Percentiles rank a stretch among this genome's conserved stretches.
Evolutionary conservation across 1,284 basidiomycete genomes (phyloP).

Genomic region (Polyporus tsugae): DNA sequence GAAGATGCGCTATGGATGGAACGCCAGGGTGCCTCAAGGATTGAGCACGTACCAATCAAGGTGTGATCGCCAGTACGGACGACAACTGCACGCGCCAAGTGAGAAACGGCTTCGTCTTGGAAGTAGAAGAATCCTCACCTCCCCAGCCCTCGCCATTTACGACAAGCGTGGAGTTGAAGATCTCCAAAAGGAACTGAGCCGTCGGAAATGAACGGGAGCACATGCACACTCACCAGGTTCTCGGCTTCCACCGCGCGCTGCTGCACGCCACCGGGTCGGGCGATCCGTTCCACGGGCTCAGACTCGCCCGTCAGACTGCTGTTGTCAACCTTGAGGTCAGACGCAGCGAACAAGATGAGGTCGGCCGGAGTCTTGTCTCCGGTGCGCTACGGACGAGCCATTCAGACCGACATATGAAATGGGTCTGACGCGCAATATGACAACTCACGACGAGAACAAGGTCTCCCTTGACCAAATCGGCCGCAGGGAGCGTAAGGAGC

Average conservation of each 20-base stretch:
- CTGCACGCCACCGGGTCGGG: constrained; percentile 54
- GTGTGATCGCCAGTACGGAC: constrained; percentile 74
- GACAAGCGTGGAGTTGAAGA: constrained; percentile 72
- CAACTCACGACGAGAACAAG: constrained; percentile 64
- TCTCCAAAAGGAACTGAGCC: constrained; percentile 43
- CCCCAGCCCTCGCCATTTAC: constrained; percentile 77
- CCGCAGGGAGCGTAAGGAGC: constrained; percentile 64
- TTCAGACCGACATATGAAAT: not conserved
- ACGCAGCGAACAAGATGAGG: constrained; percentile 62
- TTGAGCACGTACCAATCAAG: constrained; percentile 56
- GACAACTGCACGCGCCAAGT: constrained; percentile 53
- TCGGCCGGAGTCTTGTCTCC: constrained; percentile 79
- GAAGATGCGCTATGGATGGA: constrained; percentile 7
- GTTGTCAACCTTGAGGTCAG: constrained; percentile 74
- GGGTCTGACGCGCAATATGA: not conserved
- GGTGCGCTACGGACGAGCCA: constrained; percentile 51
- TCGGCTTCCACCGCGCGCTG: constrained; percentile 67
- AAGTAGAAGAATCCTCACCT: constrained; percentile 47
- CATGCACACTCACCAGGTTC: constrained; percentile 56
- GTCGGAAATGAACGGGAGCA: constrained; percentile 7
- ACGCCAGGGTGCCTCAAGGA: not conserved
- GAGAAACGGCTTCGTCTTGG: not conserved
- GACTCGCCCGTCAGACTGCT: constrained; percentile 76
- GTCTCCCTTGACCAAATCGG: constrained; percentile 74
- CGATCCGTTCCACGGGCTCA: constrained; percentile 67